Conservation (phyloP, 108 stramenopile genomes). For the Bacterosira constricta region DNA sequence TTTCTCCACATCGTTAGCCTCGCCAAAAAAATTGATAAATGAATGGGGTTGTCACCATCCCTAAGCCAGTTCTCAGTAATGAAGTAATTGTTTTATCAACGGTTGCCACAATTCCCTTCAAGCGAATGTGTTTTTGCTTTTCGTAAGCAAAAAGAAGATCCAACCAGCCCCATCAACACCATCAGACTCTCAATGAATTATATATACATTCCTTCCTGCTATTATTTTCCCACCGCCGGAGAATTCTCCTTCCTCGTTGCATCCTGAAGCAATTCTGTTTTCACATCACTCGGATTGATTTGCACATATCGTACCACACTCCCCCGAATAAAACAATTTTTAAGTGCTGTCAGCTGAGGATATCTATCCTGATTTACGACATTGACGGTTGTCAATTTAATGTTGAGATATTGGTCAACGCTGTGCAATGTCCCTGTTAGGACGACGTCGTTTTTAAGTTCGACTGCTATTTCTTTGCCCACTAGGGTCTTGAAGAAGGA, state of each 20-base stretch:
- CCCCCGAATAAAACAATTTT: constrained; percentile 98
- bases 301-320: constrained; percentile 99
- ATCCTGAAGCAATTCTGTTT: constrained; percentile 98
- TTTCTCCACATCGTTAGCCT: too few species aligned
- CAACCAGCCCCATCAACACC: too few species aligned
- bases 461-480: constrained; percentile 97
- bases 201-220: too few species aligned
- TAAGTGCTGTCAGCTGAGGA: constrained; percentile 85
- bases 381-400: constrained; percentile 90
- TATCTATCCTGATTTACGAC: constrained; percentile 92
- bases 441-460: constrained; percentile 98
- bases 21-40: too few species aligned
- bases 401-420: constrained; percentile 99
- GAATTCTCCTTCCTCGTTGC: constrained; percentile 96
- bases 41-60: too few species aligned
- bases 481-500: constrained; percentile 99
- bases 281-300: constrained; percentile 94
- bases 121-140: too few species aligned
- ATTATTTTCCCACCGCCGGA: constrained; percentile 32
- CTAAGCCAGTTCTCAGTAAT: too few species aligned
- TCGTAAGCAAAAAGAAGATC: too few species aligned
- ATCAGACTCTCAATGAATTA: too few species aligned
- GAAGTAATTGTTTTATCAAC: too few species aligned
- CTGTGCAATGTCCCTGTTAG: constrained; percentile 95
- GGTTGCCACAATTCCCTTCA: too few species aligned